A percentile compares a stretch with the other conserved stretches of the same genome.
Evolutionary conservation across 176 grass and related monocot species (phyloP).

Genomic region (Tillandsia leiboldiana): DNA sequence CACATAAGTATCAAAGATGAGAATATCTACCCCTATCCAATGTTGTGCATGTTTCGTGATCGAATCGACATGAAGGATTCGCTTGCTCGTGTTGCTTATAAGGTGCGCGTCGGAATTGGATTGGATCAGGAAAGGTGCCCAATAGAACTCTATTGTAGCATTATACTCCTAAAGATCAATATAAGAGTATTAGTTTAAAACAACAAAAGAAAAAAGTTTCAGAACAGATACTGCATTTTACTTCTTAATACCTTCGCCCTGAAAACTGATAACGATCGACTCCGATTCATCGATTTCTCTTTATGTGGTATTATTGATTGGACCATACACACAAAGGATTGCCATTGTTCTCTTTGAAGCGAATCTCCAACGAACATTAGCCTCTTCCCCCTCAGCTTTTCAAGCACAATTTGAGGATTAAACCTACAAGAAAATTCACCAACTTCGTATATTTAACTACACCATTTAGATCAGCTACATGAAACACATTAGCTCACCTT

Average conservation of each 20-base stretch:
- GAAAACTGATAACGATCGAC: slow-evolving; percentile 33
- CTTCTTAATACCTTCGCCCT: slow-evolving; percentile 20
- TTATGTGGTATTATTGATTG: slow-evolving; percentile 37
- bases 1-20: slow-evolving; percentile 66
- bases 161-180: slow-evolving; percentile 23
- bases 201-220: too few species aligned
- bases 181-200: neutral
- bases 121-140: slow-evolving; percentile 56
- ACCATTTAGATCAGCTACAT: neutral
- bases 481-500: slow-evolving; percentile 26
- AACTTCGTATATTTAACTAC: neutral
- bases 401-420: slow-evolving; percentile 32
- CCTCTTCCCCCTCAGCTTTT: slow-evolving; percentile 66
- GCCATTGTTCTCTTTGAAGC: slow-evolving; percentile 57
- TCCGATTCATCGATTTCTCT: slow-evolving; percentile 34
- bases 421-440: slow-evolving; percentile 29
- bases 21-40: slow-evolving; percentile 50
- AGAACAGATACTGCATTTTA: neutral
- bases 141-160: slow-evolving; percentile 58
- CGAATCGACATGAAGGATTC: slow-evolving; percentile 56
- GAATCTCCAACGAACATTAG: slow-evolving; percentile 86
- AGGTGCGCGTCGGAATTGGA: slow-evolving; percentile 45
- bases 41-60: slow-evolving; percentile 31
- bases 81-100: slow-evolving; percentile 19
- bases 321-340: slow-evolving; percentile 56